Evolutionary conservation across 2,329 filamentous ascomycete species (phyloP).

Genomic region (Trichoderma atroviride): DNA sequence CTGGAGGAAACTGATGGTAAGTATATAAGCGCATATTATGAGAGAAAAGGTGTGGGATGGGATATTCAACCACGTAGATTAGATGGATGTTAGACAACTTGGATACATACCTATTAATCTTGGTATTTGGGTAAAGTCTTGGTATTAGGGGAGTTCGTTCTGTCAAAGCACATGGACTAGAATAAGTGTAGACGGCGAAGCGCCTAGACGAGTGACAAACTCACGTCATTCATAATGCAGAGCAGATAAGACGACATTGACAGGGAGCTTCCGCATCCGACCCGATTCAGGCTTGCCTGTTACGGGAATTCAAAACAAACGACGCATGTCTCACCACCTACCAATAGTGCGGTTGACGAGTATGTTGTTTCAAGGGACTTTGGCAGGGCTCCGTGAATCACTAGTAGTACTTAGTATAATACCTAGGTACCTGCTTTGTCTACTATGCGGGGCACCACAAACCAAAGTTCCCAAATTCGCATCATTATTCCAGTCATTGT

Average conservation of each 20-base stretch:
- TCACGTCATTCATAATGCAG: background rate
- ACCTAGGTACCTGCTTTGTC: conserved; percentile 1
- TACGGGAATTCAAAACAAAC: background rate
- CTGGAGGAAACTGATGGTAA: background rate
- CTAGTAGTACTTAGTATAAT: background rate
- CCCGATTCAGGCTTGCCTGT: background rate
- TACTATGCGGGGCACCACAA: background rate
- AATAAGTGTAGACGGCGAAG: background rate
- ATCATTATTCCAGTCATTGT: background rate
- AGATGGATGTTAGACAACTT: background rate
- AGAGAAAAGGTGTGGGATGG: background rate
- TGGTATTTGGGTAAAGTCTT: background rate
- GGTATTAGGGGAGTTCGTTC: background rate
- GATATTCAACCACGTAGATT: background rate
- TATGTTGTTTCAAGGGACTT: background rate
- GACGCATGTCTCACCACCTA: background rate
- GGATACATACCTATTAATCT: background rate
- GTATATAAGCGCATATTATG: background rate
- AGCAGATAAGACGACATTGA: background rate
- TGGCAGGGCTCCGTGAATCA: background rate
- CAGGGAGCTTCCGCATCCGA: background rate
- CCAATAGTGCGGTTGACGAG: background rate
- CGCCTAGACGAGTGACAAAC: background rate
- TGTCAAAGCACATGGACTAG: background rate
- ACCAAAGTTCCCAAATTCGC: background rate